Conservation (phyloP, 2,329 filamentous ascomycete species). For the Aureobasidium sp. region DNA sequence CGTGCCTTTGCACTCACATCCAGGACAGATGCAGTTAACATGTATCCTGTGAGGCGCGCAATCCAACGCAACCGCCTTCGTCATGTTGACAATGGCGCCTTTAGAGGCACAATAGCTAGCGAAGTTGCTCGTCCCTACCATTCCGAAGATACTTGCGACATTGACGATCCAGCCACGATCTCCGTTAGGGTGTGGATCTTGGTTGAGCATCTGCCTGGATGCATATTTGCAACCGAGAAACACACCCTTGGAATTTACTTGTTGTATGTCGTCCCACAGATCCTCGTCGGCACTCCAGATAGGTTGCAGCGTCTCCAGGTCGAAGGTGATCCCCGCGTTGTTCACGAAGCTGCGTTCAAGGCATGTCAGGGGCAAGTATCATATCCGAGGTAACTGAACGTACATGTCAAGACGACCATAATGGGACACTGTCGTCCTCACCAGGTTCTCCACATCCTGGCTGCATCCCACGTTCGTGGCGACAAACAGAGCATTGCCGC, state of each 20-base stretch:
- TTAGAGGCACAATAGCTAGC: slow-evolving; percentile 40
- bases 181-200: slow-evolving; percentile 23
- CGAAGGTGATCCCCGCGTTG: slow-evolving; percentile 29
- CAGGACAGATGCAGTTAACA: slow-evolving; percentile 35
- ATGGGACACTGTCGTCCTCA: slow-evolving; percentile 1
- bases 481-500: slow-evolving; percentile 10
- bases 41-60: slow-evolving; percentile 34
- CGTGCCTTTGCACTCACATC: slow-evolving; percentile 26
- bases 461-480: slow-evolving; percentile 3
- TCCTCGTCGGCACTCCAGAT: slow-evolving; percentile 23
- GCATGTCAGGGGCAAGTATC: background rate
- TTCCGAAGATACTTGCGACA: slow-evolving; percentile 27
- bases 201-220: slow-evolving; percentile 29
- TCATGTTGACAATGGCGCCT: slow-evolving; percentile 38
- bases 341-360: slow-evolving; percentile 22
- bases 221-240: slow-evolving; percentile 34
- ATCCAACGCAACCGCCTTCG: slow-evolving; percentile 38
- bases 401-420: slow-evolving; percentile 13
- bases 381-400: background rate
- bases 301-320: slow-evolving; percentile 16
- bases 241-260: slow-evolving; percentile 30
- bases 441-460: slow-evolving; percentile 4
- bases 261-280: slow-evolving; percentile 29
- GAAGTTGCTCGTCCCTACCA: slow-evolving; percentile 22
- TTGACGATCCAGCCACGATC: slow-evolving; percentile 33